These are phyloP conservation scores for Bocquillonia castaneifolia DNA, from an alignment of 441 rosid genomes.

Conservation along the genomic window DNA sequence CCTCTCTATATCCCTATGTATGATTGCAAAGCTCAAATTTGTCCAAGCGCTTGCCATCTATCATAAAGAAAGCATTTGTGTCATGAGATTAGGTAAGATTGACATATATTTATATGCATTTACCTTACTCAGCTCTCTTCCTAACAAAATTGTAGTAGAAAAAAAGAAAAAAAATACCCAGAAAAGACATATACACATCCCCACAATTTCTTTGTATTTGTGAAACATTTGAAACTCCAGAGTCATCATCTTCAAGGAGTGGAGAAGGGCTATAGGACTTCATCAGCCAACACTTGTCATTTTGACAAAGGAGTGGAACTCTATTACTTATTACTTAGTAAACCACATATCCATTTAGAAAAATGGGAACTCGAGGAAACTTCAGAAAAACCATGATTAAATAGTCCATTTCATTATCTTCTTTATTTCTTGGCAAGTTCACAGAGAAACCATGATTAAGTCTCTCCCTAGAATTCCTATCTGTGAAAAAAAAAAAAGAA, in stretches of 20 bases:
- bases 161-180: constrained; percentile 16
- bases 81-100: constrained; percentile 68
- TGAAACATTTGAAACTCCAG: neutral
- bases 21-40: constrained; percentile 92
- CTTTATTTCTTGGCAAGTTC: neutral
- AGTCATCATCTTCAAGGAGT: constrained; percentile 1
- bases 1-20: constrained; percentile 89
- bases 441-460: neutral
- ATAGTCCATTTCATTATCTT: neutral
- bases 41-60: constrained; percentile 99
- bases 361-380: neutral
- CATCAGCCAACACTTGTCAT: neutral
- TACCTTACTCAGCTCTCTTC: constrained; percentile 53
- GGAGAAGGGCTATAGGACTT: neutral
- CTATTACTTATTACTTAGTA: neutral
- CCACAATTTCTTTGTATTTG: neutral
- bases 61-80: constrained; percentile 93
- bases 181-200: constrained; percentile 3
- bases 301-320: neutral
- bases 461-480: neutral
- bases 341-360: neutral
- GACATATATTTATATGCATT: constrained; percentile 53
- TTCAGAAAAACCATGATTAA: neutral
- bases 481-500: neutral
- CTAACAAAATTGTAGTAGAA: constrained; percentile 14